Base-by-base conservation (phyloP, 129 eudicot species). In the Smallanthus sonchifolius region DNA sequence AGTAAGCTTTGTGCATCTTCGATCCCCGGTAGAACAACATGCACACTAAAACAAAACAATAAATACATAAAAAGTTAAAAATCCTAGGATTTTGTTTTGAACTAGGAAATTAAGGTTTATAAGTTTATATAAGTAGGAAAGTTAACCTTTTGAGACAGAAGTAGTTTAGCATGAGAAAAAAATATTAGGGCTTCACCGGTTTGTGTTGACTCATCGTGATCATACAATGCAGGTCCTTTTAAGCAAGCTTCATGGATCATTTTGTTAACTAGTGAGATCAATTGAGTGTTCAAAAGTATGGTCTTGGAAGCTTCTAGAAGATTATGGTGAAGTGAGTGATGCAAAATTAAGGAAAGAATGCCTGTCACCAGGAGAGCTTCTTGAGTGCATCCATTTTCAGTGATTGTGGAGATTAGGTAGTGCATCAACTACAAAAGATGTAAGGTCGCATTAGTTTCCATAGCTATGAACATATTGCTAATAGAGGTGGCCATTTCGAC, bases 281-380 rank as follows among this genome's bases (percentile, higher is more conserved):
- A 72, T 44, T 83, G 84, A 75, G 81, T 80, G 86, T 79, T 91
- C 69, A 91, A 65, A 77, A 86, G 81, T 68, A 91, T 81, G 69
- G 84, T 73, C 83, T 91, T 95, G 65, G 99, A 86, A 76, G 96
- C 89, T 87, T 91, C 96, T 47, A 80, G 63, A 48, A 95, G 82
- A 59, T 73, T 86, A 15, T 76, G 82, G 28, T 78, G 77, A 57
- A 87, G 83, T 10, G 99, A 95, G 79, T 86, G 96, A 76, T 88
- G 83, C 88, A 95, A 85, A 67, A 91, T 82, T 72, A 95, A 52
- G 20, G 87, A 88, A 69, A 91, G 86, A 83, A 87, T 86, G 54
- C 87, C 90, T 63, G 84, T 55, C 47, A 80, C 79, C 45, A 84
- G 47, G 42, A 87, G 86, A 84, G 83, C 88, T 80, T 85, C 96